Base-by-base conservation (phyloP, 2,329 filamentous ascomycete genomes). In the Aureobasidium melanogenum region DNA sequence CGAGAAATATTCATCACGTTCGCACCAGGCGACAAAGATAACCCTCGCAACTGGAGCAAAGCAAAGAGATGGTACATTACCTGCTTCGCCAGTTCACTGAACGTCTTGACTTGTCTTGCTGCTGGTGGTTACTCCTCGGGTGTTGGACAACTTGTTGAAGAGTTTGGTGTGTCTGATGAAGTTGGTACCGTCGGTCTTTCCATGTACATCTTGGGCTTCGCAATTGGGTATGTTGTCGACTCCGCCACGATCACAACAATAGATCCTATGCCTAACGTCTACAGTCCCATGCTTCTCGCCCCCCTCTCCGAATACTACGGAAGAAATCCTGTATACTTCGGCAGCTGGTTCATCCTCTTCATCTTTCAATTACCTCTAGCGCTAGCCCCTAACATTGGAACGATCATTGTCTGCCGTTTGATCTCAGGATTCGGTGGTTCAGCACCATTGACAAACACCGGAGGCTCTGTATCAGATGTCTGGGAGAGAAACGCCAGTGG, bases 61-160 rank as follows among this genome's bases (percentile, higher is more conserved):
- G 69, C 63, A 64, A 69, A 69, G 30, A 74, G 74, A 62, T 77
- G 75, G 75, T 76, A 75, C 62, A 76, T 76, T 41, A 76, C 73
- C 6, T 66, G 69, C 34, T 66, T 77, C n/a, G 72, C 71, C 22
- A 72, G 75, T 62, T 68, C 72, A 63, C 65, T 77, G 24, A 69
- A 69, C 41, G 63, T 67, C 63, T 41, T 67, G 54, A 63, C 65
- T 38, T 62, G 60, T 32, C 32, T 63, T 6, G 52, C 44, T n/a
- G 62, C 62, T 46, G 60, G 62, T 30, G 60, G 59, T 7, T 61
- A 63, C 24, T 62, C 62, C 1, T 61, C 62, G 30, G 62, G 58
- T 14, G 47, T 61, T n/a, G 52, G 24, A 12, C 34, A 62, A 14
- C 51, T 63, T 19, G 59, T 58, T 5, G 44, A 28, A 7, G 50